phyloP scores from a whole-genome alignment of 352 stramenopile genomes.

The Phytophthora melonis region DNA sequence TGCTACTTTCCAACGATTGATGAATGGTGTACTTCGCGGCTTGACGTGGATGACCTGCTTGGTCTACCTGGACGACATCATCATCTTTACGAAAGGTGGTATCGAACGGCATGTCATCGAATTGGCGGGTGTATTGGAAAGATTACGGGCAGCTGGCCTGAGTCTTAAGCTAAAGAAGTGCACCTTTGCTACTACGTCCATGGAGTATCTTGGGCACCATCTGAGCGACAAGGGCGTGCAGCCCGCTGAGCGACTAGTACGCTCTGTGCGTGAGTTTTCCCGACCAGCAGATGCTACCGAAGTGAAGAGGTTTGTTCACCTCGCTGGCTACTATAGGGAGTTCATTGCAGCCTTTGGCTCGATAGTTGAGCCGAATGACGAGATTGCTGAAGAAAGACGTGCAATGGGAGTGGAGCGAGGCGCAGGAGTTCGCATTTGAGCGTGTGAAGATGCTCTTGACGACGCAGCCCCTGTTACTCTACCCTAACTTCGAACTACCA shows the following conservation, averaged over 20 bases:
- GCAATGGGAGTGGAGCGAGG: no score
- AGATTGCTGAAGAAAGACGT: no score
- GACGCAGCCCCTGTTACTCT: no score
- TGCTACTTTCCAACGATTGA: not conserved
- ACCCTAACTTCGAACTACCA: no score
- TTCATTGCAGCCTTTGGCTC: not conserved
- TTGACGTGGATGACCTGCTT: not conserved
- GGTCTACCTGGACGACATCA: not conserved
- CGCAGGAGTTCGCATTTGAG: not conserved
- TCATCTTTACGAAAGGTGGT: not conserved
- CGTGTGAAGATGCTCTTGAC: not conserved
- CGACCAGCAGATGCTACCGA: not conserved
- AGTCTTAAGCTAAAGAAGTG: not conserved
- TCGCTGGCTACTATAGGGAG: not conserved
- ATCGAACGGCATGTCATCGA: not conserved
- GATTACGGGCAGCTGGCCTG: not conserved
- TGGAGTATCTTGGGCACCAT: not conserved
- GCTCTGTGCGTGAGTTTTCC: not conserved
- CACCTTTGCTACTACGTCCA: not conserved
- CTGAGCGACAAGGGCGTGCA: not conserved
- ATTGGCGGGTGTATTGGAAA: not conserved
- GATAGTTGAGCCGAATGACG: no score
- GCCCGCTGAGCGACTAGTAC: no score
- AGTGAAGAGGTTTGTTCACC: not conserved
- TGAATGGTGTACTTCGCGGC: not conserved